Evolutionary conservation across 768 basidiomycete genomes (phyloP).

Genomic region (Tricholoma bakamatsutake): DNA sequence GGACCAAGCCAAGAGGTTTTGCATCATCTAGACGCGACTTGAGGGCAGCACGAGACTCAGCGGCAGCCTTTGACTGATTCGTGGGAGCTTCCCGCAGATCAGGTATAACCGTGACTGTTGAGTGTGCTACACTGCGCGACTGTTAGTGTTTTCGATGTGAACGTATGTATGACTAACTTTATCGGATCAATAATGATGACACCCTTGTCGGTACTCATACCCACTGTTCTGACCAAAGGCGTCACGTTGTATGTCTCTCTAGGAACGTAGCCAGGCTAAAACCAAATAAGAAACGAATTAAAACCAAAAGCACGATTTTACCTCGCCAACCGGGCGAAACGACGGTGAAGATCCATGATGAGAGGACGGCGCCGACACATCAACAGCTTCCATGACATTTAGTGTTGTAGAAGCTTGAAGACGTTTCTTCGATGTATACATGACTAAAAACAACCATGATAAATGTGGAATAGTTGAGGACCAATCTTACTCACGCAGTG

Average conservation of each 20-base stretch:
- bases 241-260: slow-evolving; percentile 62
- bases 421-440: slow-evolving; percentile 60
- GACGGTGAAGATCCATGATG: slow-evolving; percentile 34
- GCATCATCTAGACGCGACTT: slow-evolving; percentile 52
- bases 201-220: slow-evolving; percentile 58
- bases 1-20: slow-evolving; percentile 64
- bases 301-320: slow-evolving; percentile 20
- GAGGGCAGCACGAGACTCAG: slow-evolving; percentile 38
- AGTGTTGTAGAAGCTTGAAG: slow-evolving; percentile 50
- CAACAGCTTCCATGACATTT: slow-evolving; percentile 53
- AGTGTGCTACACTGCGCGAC: slow-evolving; percentile 32
- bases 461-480: neutral
- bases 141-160: neutral
- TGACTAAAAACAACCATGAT: slow-evolving; percentile 36
- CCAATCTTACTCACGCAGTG: slow-evolving; percentile 42
- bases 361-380: slow-evolving; percentile 27
- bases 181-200: slow-evolving; percentile 63
- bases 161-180: slow-evolving; percentile 42
- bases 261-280: slow-evolving; percentile 62
- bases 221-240: slow-evolving; percentile 55
- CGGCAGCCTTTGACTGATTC: slow-evolving; percentile 11
- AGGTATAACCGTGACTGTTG: slow-evolving; percentile 48
- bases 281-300: neutral
- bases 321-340: slow-evolving; percentile 64
- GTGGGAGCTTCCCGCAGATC: slow-evolving; percentile 40